Evolutionary conservation across 352 stramenopile genomes (phyloP), one percentile per base, ranked within the genome.

Genomic region (Pythium scleroteichum): DNA sequence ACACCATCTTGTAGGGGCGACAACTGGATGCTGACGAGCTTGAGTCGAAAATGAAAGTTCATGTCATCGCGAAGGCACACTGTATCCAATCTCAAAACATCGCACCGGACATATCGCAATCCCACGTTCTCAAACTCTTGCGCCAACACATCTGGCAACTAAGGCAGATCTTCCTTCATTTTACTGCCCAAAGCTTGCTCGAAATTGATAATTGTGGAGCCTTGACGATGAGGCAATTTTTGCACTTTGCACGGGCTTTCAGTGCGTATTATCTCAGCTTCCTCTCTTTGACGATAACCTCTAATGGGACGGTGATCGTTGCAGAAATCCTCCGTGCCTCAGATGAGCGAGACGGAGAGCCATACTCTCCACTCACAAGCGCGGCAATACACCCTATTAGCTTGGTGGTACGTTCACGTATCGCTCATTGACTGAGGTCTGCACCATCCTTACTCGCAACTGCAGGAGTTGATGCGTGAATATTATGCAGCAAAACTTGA

Each of bases 81-180:
- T 60, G 19, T n/a, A 90, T 92, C 22, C 59, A 66, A 16, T 72
- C 77, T 5, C 80, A 90, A 44, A 79, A 82, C 14, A 65, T 92
- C 9, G 82, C 80, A 1, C 82, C 82, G 0, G 82, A 92, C 46
- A 67, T 90, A 14, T 88, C 80, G 3, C 80, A 88, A 50, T 53
- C 53, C 4, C 80, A 90, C 56, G 82, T 92, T 14, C 71, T 89
- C 61, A 85, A 88, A 54, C 72, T 92, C 17, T 53, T 92, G 22
- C 79, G 65, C 12, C 76, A 90, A 23, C 65, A 87, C 20, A 72
- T 90, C 16, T 92, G 82, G 82, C 76, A 76, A 12, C 53, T 92
- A 54, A 88, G 89, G 51, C 82, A 92, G 29, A 82, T 89, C 39
- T 92, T 92, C 59, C 85, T 72, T 13, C 82, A 92, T 24, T 90